Percentiles rank a stretch among this genome's conserved stretches.
phyloP scores from a whole-genome alignment of 2,329 filamentous ascomycete genomes.

The Orbilia quercus region DNA sequence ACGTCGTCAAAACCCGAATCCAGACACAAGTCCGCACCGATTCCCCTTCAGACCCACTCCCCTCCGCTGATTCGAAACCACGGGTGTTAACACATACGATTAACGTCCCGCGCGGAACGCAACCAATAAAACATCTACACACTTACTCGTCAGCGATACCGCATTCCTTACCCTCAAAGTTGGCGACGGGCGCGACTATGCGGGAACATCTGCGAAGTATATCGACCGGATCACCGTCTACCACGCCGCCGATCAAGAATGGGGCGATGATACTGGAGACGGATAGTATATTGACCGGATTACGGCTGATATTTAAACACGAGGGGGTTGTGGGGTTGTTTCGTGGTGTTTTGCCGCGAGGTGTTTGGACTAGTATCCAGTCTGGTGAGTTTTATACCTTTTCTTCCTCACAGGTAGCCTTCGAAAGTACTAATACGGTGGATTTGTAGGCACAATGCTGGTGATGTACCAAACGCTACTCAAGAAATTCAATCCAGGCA shows the following conservation, averaged over 20 bases:
- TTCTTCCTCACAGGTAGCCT: too few species aligned
- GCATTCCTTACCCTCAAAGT: constrained; percentile 58
- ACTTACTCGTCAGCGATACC: constrained; percentile 55
- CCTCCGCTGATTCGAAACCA: constrained; percentile 55
- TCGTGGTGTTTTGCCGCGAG: constrained; percentile 88
- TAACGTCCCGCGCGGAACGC: constrained; percentile 49
- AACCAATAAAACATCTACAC: constrained; percentile 57
- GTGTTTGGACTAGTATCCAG: constrained; percentile 97
- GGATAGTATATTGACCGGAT: constrained; percentile 84
- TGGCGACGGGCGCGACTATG: constrained; percentile 58
- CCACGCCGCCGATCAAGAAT: constrained; percentile 81
- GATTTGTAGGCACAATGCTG: constrained; percentile 60
- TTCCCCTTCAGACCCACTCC: constrained; percentile 60
- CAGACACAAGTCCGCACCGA: constrained; percentile 84
- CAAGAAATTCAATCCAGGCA: constrained; percentile 55
- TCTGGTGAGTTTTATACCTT: constrained; percentile 62
- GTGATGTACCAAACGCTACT: constrained; percentile 60
- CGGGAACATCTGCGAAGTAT: constrained; percentile 66
- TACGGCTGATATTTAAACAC: constrained; percentile 86
- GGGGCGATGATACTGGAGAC: constrained; percentile 85
- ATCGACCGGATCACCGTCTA: constrained; percentile 84
- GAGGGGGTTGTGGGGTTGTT: constrained; percentile 94
- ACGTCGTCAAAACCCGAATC: constrained; percentile 95
- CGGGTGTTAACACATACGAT: constrained; percentile 57
- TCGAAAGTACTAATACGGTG: too few species aligned